These are phyloP conservation scores for Tetrahymena thermophila DNA, from an alignment of 73 alveolate genomes.

Conservation along the genomic window DNA sequence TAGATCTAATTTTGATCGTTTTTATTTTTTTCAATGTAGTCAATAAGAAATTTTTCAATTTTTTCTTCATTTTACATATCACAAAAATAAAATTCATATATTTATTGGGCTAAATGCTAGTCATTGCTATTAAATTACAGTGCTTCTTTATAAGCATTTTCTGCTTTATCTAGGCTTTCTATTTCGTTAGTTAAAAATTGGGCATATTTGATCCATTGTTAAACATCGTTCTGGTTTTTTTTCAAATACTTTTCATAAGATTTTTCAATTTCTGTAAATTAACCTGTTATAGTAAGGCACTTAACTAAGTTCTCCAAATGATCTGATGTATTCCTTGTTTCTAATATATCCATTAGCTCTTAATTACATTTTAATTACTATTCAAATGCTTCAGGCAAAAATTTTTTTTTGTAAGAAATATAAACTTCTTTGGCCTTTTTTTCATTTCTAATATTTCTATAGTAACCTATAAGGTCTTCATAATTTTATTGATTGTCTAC, in stretches of 20 bases:
- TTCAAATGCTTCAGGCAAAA: background rate
- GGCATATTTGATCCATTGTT: background rate
- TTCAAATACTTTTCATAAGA: background rate
- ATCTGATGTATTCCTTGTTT: background rate
- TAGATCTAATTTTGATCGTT: background rate
- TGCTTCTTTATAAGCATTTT: background rate
- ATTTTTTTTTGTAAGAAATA: background rate
- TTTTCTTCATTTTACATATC: background rate
- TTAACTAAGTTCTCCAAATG: too few relatives aligned
- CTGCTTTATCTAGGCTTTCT: background rate
- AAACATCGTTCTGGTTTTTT: background rate
- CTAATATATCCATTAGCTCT: background rate
- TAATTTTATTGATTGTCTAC: background rate
- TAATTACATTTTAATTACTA: too few relatives aligned
- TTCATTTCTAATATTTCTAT: background rate
- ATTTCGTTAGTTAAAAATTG: background rate
- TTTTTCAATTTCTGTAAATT: background rate
- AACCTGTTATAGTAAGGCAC: background rate
- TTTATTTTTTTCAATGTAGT: background rate
- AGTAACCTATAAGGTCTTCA: background rate
- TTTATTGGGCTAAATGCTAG: background rate
- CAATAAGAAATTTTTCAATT: background rate
- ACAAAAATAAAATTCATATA: background rate
- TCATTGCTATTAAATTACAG: background rate
- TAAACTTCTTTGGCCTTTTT: background rate